A percentile compares a stretch with the other conserved stretches of the same genome.
phyloP scores from a whole-genome alignment of 1,284 basidiomycete species.

The Trichosporon sp. region DNA sequence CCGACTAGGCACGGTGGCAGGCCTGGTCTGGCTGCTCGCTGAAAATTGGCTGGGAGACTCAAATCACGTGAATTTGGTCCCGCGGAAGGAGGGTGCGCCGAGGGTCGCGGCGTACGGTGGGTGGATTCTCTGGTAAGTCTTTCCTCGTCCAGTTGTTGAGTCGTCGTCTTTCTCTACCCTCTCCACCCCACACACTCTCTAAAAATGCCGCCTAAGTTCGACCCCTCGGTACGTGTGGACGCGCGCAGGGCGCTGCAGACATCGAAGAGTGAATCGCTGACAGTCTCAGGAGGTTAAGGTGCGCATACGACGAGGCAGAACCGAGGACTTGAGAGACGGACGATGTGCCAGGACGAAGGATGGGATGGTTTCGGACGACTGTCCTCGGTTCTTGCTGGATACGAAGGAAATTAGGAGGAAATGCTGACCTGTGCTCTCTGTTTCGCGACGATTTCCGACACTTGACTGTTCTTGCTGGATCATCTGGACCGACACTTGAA shows the following conservation, averaged over 20 bases:
- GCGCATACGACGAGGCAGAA: constrained; percentile 2
- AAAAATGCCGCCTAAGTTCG: constrained; percentile 51
- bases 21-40: neutral
- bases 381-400: neutral
- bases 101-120: neutral
- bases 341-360: neutral
- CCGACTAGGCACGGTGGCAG: neutral
- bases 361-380: neutral
- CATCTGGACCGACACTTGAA: neutral
- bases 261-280: neutral
- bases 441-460: neutral
- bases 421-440: constrained; percentile 13
- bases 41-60: neutral
- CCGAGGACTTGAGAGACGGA: neutral
- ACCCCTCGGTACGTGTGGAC: constrained; percentile 47
- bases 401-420: neutral
- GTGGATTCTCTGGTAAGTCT: constrained; percentile 3
- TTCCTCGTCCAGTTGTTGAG: neutral
- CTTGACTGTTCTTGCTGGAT: neutral
- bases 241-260: constrained; percentile 24
- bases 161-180: constrained; percentile 7
- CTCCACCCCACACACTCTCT: constrained; percentile 7
- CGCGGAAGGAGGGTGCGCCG: neutral
- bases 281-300: constrained; percentile 17
- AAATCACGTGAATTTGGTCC: neutral